Base-by-base conservation (phyloP, 257 asterid species). In the Echium plantagineum region DNA sequence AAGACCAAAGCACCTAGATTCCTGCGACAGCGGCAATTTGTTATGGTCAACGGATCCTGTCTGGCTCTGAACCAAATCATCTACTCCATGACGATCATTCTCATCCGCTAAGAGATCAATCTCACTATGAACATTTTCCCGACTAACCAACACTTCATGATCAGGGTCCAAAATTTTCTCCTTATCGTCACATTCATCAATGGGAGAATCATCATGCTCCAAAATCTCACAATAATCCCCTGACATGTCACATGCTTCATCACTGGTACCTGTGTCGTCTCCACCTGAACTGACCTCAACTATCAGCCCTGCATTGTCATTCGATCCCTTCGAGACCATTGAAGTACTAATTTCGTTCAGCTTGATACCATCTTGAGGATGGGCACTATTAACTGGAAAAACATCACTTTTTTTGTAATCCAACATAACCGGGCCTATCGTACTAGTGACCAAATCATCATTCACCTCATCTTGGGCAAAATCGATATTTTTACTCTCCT, bases 21-120 rank as follows among this genome's bases (percentile, higher is more conserved):
- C 97, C 72, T 85, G 91, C 2, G 97, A 87, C 51, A 83, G 94
- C 1, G 81, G 89, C 38, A 80, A 65, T 64, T 74, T 49, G 12
- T 71, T 54, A 59, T 72, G 71, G 67, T 84, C 94, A 49, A 77
- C 47, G 21, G 95, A 84, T 7, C 86, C 94, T 6, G 84, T 71
- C 59, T 82, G 95, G 53, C 95, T 89, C 77, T 70, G 19, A 55
- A 74, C 73, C 20, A 77, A 71, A 77, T 72, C 80, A 53, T 81
- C 91, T 54, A 70, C 78, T 61, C 77, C 74, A 20, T 68, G 78
- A 74, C 73, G 82, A 68, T 81, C 85, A 57, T 55, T 71, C 9
- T 71, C 81, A 65, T 66, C 75, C 52, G 58, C 75, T 26, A 22
- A 64, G 53, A 35, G 64, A 62, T 59, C 57, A 58, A 56, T 55